Conservation (phyloP, 164 flowering plant species). For the Kalanchoe fedtschenkoi region DNA sequence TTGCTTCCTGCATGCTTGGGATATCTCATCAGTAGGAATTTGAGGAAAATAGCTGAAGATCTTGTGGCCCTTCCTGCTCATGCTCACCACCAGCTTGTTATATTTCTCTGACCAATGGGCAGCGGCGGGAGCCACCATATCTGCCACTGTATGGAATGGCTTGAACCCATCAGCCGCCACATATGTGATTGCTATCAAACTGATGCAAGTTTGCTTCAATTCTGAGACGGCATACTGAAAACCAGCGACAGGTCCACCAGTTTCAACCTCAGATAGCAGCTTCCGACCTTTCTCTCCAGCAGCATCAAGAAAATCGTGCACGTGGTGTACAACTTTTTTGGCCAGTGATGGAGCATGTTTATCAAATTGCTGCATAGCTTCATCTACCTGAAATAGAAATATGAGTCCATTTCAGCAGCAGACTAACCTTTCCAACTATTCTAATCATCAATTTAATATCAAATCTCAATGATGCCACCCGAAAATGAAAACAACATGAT, state of each 20-base stretch:
- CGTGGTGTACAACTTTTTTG: conserved; percentile 23
- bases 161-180: conserved; percentile 19
- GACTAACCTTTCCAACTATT: background rate
- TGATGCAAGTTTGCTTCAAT: conserved; percentile 21
- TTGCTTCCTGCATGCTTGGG: conserved; percentile 31
- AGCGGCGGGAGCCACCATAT: conserved; percentile 31
- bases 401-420: background rate
- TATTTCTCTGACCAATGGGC: conserved; percentile 41
- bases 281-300: conserved; percentile 21
- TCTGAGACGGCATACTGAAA: conserved; percentile 19
- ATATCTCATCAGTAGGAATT: conserved; percentile 45
- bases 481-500: background rate
- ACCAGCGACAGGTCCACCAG: conserved; percentile 38
- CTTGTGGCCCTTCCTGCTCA: conserved; percentile 31
- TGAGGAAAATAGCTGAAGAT: conserved; percentile 37
- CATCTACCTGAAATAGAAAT: conserved; percentile 34
- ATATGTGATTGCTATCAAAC: conserved; percentile 22
- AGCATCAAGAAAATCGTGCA: conserved; percentile 16
- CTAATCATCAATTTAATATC: background rate
- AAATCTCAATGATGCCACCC: background rate
- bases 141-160: conserved; percentile 26
- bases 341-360: conserved; percentile 44
- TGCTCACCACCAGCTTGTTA: conserved; percentile 24
- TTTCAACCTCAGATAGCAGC: conserved; percentile 26
- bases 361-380: conserved; percentile 27